Evolutionary conservation across 2,329 filamentous ascomycete species (phyloP).

Genomic region (Paraphaeosphaeria minitans): DNA sequence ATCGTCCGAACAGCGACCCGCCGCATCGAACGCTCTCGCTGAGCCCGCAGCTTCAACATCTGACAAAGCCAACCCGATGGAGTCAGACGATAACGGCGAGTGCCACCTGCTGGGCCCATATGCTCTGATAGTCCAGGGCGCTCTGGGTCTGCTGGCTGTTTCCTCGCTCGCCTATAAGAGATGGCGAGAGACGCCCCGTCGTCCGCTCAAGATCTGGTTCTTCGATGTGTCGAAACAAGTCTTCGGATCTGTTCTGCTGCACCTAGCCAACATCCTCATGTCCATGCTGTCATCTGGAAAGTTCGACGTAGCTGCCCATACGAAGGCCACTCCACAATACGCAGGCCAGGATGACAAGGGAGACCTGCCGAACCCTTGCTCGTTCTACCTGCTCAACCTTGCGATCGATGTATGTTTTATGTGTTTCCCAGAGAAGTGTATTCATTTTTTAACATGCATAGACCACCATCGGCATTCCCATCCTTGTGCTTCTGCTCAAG

Average conservation of each 20-base stretch:
- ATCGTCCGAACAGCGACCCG: constrained; percentile 18
- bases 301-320: constrained; percentile 67
- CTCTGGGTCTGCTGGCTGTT: constrained; percentile 81
- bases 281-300: constrained; percentile 91
- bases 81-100: constrained; percentile 67
- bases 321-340: constrained; percentile 32
- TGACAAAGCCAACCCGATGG: constrained; percentile 36
- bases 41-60: constrained; percentile 22
- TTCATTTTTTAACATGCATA: constrained; percentile 46
- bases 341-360: constrained; percentile 38
- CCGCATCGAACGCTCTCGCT: constrained; percentile 16
- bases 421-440: too few species aligned
- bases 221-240: constrained; percentile 98
- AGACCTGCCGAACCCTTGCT: constrained; percentile 86
- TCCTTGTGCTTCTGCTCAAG: constrained; percentile 86
- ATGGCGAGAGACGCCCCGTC: constrained; percentile 87
- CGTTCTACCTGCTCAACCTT: constrained; percentile 92
- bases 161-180: constrained; percentile 90
- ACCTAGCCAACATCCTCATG: constrained; percentile 93
- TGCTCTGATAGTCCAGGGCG: constrained; percentile 85
- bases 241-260: constrained; percentile 87
- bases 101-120: constrained; percentile 90
- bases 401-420: constrained; percentile 82
- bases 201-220: constrained; percentile 94
- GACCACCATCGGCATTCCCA: constrained; percentile 96